These are phyloP conservation scores for Xeromyces bisporus DNA, from an alignment of 495 filamentous ascomycete species.

Conservation along the genomic window DNA sequence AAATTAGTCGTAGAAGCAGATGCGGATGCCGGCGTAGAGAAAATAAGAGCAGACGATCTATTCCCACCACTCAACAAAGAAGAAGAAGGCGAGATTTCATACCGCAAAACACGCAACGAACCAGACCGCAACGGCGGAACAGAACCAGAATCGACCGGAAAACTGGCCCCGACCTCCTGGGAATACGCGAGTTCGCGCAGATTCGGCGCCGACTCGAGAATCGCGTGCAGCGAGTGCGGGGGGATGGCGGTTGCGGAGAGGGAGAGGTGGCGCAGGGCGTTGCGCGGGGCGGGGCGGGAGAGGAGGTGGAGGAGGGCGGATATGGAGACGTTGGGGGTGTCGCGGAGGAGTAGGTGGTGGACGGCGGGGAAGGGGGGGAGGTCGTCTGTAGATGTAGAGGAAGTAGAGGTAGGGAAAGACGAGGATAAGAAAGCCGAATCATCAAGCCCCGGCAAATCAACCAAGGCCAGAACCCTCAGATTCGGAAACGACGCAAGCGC, in stretches of 20 bases:
- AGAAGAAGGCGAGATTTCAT: conserved; percentile 64
- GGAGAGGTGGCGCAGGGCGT: conserved; percentile 40
- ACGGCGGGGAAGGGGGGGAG: conserved; percentile 56
- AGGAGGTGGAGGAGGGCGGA: conserved; percentile 52
- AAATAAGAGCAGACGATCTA: no score
- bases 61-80: no score
- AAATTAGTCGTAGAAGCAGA: no score
- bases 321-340: conserved; percentile 50
- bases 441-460: conserved; percentile 47
- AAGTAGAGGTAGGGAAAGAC: no score
- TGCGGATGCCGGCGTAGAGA: no score
- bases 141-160: conserved; percentile 36
- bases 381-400: conserved; percentile 41
- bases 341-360: conserved; percentile 47
- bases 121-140: conserved; percentile 48
- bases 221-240: conserved; percentile 41
- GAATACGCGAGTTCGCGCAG: conserved; percentile 50
- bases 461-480: conserved; percentile 56
- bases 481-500: conserved; percentile 47
- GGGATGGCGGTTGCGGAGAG: conserved; percentile 50
- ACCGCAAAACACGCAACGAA: conserved; percentile 55
- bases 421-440: no score
- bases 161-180: conserved; percentile 46
- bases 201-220: conserved; percentile 42
- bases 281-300: conserved; percentile 27